Percentiles rank a stretch among this genome's conserved stretches.
phyloP scores from a whole-genome alignment of 2,329 filamentous ascomycete genomes.

The Fusarium cicatricum region DNA sequence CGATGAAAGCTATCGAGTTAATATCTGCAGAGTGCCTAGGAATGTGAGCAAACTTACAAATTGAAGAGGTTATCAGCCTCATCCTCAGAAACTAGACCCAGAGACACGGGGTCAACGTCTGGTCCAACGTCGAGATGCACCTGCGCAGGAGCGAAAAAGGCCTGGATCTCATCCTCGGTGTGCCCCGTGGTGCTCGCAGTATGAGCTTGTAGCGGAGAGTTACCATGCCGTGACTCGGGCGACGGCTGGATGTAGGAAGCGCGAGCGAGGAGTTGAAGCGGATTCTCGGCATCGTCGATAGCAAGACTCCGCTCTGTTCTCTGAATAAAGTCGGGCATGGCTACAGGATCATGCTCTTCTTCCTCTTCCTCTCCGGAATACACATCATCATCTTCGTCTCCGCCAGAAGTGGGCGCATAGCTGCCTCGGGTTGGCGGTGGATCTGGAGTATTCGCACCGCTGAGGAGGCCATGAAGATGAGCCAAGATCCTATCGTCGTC shows the following conservation, averaged over 20 bases:
- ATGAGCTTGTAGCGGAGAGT: conserved; percentile 39
- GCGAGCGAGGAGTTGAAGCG: conserved; percentile 74
- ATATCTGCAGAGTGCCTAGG: background rate
- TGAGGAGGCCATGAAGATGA: conserved; percentile 53
- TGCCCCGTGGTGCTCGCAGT: conserved; percentile 33
- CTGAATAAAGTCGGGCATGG: conserved; percentile 41
- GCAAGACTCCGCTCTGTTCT: conserved; percentile 61
- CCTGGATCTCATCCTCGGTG: conserved; percentile 60
- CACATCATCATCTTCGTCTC: conserved; percentile 38
- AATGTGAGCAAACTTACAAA: conserved; percentile 59
- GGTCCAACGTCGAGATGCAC: conserved; percentile 69
- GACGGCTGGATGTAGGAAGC: conserved; percentile 74
- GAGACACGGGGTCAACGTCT: conserved; percentile 73
- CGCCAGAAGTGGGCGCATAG: conserved; percentile 23
- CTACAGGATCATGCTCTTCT: conserved; percentile 35
- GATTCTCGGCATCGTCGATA: conserved; percentile 78
- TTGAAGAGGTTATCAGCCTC: conserved; percentile 71
- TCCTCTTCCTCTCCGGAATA: conserved; percentile 47
- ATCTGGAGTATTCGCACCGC: conserved; percentile 38
- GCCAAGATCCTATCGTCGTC: conserved; percentile 57
- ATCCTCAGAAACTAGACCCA: conserved; percentile 71
- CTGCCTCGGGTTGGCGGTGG: conserved; percentile 20
- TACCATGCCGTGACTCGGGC: conserved; percentile 45
- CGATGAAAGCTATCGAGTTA: conserved; percentile 66
- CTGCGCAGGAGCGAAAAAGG: conserved; percentile 72